phyloP scores from a whole-genome alignment of 2,329 filamentous ascomycete species.

The Fusarium sp. region DNA sequence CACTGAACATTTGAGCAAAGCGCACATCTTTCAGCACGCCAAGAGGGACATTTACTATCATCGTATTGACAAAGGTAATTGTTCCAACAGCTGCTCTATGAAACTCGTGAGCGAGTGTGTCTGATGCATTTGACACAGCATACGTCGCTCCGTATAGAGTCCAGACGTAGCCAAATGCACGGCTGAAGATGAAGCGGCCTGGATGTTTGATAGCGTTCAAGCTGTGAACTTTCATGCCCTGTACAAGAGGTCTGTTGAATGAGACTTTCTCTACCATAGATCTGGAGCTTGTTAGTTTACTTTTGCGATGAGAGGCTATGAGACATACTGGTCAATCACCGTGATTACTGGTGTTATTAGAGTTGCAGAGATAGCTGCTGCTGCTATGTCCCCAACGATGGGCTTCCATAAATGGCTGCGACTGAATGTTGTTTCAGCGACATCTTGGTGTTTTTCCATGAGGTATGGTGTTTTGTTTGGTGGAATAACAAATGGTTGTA shows the following conservation, averaged over 20 bases:
- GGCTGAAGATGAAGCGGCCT: slow-evolving; percentile 36
- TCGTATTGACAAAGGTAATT: slow-evolving; percentile 42
- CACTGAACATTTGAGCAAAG: slow-evolving; percentile 44
- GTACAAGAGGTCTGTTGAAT: slow-evolving; percentile 21
- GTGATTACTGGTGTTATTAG: slow-evolving; percentile 43
- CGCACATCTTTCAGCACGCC: slow-evolving; percentile 46
- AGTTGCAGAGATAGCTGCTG: slow-evolving; percentile 41
- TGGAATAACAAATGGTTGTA: background rate
- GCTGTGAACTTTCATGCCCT: slow-evolving; percentile 25
- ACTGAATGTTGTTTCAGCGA: background rate
- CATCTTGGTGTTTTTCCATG: slow-evolving; percentile 29
- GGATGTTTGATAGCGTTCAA: slow-evolving; percentile 31
- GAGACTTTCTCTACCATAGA: slow-evolving; percentile 39
- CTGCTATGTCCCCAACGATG: slow-evolving; percentile 37
- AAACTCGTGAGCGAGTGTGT: slow-evolving; percentile 40
- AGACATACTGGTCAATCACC: slow-evolving; percentile 40
- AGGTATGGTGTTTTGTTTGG: accelerated
- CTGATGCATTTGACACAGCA: slow-evolving; percentile 41
- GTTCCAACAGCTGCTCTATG: slow-evolving; percentile 38
- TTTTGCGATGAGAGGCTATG: accelerated
- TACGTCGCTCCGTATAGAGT: slow-evolving; percentile 44
- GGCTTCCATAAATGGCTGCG: slow-evolving; percentile 25
- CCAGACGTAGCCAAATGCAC: slow-evolving; percentile 43
- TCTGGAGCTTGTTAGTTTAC: background rate
- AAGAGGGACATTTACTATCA: slow-evolving; percentile 45